Conservation (phyloP, 1,139 yeast species). For the Protomyces inouyei region DNA sequence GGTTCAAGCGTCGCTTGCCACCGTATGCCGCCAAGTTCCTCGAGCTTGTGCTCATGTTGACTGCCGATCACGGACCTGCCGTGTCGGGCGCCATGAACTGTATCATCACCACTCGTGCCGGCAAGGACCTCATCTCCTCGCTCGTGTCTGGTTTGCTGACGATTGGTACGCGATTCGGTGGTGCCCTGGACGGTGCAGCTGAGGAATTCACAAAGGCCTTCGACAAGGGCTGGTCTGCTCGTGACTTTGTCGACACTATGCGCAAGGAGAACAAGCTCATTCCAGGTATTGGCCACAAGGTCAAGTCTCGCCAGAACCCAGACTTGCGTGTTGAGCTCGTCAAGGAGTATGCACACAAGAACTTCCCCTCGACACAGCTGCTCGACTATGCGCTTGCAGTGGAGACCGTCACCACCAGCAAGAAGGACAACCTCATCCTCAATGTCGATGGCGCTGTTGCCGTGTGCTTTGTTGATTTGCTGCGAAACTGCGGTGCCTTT, state of each 20-base stretch:
- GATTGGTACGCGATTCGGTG: constrained; percentile 48
- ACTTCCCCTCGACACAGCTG: constrained; percentile 45
- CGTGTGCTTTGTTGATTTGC: constrained; percentile 45
- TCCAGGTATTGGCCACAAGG: constrained; percentile 49
- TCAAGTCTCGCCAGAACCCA: constrained; percentile 48
- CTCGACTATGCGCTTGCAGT: constrained; percentile 49
- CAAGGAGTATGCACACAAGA: constrained; percentile 46
- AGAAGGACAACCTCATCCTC: constrained; percentile 47
- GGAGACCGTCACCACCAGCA: constrained; percentile 48
- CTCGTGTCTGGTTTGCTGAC: constrained; percentile 47
- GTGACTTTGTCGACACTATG: constrained; percentile 48
- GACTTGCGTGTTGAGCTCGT: constrained; percentile 49
- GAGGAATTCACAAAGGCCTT: constrained; percentile 46
- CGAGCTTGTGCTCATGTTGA: constrained; percentile 48
- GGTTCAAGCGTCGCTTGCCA: constrained; percentile 48
- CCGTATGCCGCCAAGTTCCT: constrained; percentile 46
- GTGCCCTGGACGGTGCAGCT: constrained; percentile 49
- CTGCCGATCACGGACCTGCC: constrained; percentile 50
- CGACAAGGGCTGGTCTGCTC: constrained; percentile 46
- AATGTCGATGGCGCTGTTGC: constrained; percentile 49
- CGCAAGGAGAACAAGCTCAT: constrained; percentile 48
- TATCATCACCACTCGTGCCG: constrained; percentile 48
- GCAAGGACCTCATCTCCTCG: constrained; percentile 47
- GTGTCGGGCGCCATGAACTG: constrained; percentile 50
- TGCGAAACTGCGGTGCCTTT: constrained; percentile 47